phyloP scores from a whole-genome alignment of 2,329 filamentous ascomycete genomes.

The Microsporum ferrugineum region DNA sequence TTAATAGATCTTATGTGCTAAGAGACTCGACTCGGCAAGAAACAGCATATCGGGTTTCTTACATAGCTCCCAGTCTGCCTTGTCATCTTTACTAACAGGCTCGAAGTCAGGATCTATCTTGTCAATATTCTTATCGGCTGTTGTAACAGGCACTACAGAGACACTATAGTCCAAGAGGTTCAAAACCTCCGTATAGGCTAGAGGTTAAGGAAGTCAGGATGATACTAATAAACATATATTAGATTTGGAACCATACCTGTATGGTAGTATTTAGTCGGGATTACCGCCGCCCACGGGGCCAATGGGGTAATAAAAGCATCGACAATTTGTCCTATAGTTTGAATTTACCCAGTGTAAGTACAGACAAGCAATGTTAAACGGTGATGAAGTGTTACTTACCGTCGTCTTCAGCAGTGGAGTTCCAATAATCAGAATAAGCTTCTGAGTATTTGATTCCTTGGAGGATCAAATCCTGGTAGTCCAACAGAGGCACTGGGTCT shows the following conservation, averaged over 20 bases:
- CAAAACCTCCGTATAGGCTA: conserved; percentile 37
- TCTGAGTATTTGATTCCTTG: conserved; percentile 29
- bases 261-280: conserved; percentile 36
- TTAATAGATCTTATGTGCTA: neutral
- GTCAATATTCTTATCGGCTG: conserved; percentile 42
- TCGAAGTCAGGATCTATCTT: conserved; percentile 18
- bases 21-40: no score
- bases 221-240: neutral
- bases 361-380: neutral
- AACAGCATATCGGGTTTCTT: neutral
- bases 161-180: conserved; percentile 49
- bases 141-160: conserved; percentile 46
- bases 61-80: neutral
- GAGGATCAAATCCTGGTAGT: conserved; percentile 21
- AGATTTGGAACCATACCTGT: neutral
- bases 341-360: conserved; percentile 23
- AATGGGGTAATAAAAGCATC: conserved; percentile 40
- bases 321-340: conserved; percentile 39
- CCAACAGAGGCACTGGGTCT: neutral
- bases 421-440: conserved; percentile 56
- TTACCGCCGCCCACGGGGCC: conserved; percentile 33
- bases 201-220: conserved; percentile 7
- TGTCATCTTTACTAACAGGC: neutral
- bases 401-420: conserved; percentile 35
- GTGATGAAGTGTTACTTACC: neutral